These are phyloP conservation scores for Paradendryphiella salina DNA, from an alignment of 2,329 filamentous ascomycete species.

Conservation along the genomic window DNA sequence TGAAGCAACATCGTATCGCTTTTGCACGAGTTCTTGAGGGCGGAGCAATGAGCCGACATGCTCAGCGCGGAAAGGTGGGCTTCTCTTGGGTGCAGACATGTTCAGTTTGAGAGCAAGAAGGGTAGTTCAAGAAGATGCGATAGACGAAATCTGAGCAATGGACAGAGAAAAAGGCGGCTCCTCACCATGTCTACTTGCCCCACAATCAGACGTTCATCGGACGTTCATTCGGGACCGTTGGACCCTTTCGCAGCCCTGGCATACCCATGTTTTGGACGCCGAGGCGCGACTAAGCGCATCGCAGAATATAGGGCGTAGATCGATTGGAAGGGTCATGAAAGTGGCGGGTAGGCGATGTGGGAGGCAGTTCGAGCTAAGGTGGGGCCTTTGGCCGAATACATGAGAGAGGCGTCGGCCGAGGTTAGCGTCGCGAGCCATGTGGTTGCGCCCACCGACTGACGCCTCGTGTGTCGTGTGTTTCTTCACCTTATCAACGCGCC, in stretches of 20 bases:
- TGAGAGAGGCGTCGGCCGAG: conserved; percentile 10
- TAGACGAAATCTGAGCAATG: conserved; percentile 7
- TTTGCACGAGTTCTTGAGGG: conserved; percentile 63
- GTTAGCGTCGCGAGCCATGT: background rate
- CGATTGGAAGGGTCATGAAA: conserved; percentile 24
- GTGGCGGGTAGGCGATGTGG: conserved; percentile 26
- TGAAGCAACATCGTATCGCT: conserved; percentile 56
- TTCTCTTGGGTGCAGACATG: conserved; percentile 40
- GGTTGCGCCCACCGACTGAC: background rate
- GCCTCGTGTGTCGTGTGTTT: background rate
- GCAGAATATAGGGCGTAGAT: conserved; percentile 4
- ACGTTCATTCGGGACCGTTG: conserved; percentile 16
- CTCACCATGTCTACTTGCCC: conserved; percentile 29
- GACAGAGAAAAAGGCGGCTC: conserved; percentile 20
- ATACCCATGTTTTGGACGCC: conserved; percentile 13
- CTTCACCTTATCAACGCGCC: background rate
- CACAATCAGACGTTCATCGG: conserved; percentile 26
- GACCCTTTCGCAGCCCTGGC: conserved; percentile 14
- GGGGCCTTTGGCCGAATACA: conserved; percentile 26
- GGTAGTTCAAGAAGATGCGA: conserved; percentile 6
- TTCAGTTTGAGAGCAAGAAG: conserved; percentile 35
- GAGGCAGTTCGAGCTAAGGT: conserved; percentile 29
- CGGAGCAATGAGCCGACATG: conserved; percentile 73
- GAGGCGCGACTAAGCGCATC: conserved; percentile 13
- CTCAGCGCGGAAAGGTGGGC: conserved; percentile 70